Base-by-base conservation (phyloP, 345 rosid species). In the Camelina sativa region DNA sequence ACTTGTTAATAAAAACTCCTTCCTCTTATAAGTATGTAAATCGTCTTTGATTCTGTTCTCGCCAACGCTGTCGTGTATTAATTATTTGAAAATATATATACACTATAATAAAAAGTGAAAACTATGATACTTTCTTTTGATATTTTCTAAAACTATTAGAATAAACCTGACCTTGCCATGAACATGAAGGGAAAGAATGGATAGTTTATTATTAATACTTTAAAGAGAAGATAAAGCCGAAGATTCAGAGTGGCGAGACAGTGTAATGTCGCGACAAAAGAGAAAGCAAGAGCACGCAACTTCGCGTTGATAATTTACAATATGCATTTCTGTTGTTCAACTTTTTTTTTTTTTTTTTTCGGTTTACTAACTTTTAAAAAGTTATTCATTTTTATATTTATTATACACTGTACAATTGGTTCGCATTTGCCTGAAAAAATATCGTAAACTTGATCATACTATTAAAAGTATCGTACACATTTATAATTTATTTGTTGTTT, bases 231-330 rank as follows among this genome's bases (percentile, higher is more conserved):
- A 59, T 59, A 37, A 60, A 60, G 65, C 65, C 25, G 16, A 60
- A 60, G 10, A 60, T 60, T 60, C 47, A 13, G 19, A 19, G 65
- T 19, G 8, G 25, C 15, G 4, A 60, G 28, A 59, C 64, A 59
- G n/a, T 17, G 25, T 17, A 37, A 17, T 59, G 28, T 17, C 64
- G 28, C 13, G 46, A 19, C 47, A 59, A 59, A 59, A 37, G 65
- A 11, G 46, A 37, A 35, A 60, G 30, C 46, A 35, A 4, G 9
- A 37, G 9, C n/a, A 37, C 47, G 11, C 28, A 60, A n/a, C 6
- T 37, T 17, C 16, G 30, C 4, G 47, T 60, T 60, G 23, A 19
- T 37, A 22, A 37, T 17, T 60, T 60, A 17, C 22, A 22, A 37
- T 17, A 60, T 11, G 22, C 46, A 37, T 10, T 11, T 60, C 12